Evolutionary conservation across 2,329 filamentous ascomycete species (phyloP).

Genomic region (Aspergillus terreus): DNA sequence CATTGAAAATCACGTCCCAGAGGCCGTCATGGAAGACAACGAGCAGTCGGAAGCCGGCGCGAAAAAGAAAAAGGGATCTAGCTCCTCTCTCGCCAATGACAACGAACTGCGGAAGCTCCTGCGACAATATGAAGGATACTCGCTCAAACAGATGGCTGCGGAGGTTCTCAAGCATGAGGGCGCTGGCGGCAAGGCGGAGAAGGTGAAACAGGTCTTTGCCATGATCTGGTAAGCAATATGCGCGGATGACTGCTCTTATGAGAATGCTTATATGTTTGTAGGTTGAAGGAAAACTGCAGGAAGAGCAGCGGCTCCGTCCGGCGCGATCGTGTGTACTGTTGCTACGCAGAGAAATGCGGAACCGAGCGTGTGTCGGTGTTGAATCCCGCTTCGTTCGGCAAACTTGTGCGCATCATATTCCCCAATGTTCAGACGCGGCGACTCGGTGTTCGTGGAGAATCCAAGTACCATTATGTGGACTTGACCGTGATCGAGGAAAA

Average conservation of each 20-base stretch:
- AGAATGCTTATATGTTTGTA: conserved; percentile 13
- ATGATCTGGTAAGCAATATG: conserved; percentile 46
- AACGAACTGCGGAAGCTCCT: conserved; percentile 47
- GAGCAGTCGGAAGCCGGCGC: conserved; percentile 42
- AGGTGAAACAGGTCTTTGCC: conserved; percentile 51
- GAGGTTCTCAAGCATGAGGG: conserved; percentile 50
- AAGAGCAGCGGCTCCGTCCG: conserved; percentile 67
- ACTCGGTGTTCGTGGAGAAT: conserved; percentile 89
- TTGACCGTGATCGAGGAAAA: conserved; percentile 46
- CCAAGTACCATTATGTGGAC: conserved; percentile 87
- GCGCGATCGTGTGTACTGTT: conserved; percentile 87
- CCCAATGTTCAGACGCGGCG: conserved; percentile 90
- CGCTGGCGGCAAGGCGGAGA: conserved; percentile 48
- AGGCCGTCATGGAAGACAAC: conserved; percentile 37
- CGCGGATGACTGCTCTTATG: neutral
- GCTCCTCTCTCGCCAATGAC: conserved; percentile 47
- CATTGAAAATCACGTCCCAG: conserved; percentile 40
- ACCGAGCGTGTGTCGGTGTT: conserved; percentile 91
- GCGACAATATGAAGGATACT: conserved; percentile 44
- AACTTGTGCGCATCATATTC: conserved; percentile 93
- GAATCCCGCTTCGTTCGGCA: conserved; percentile 96
- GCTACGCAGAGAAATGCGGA: conserved; percentile 89
- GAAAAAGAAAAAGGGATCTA: conserved; percentile 46
- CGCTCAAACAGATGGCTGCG: conserved; percentile 45
- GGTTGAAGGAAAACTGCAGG: conserved; percentile 47